Percentiles rank a stretch among this genome's conserved stretches.
Evolutionary conservation across 495 filamentous ascomycete genomes (phyloP).

Genomic region (Daldinia vernicosa): DNA sequence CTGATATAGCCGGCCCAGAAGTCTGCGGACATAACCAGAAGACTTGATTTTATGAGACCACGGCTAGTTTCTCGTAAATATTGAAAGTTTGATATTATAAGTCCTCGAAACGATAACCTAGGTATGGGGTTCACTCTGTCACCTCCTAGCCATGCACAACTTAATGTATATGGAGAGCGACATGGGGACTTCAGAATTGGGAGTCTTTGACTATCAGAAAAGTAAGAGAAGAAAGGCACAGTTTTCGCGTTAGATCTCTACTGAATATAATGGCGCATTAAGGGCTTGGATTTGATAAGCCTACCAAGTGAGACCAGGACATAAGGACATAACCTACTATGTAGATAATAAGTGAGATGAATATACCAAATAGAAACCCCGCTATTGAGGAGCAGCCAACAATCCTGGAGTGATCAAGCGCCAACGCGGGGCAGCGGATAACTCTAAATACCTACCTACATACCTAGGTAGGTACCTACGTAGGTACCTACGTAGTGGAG

Average conservation of each 20-base stretch:
- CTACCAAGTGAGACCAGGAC: not conserved
- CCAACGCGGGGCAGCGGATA: constrained; percentile 10
- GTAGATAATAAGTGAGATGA: not conserved
- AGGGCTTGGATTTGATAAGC: not conserved
- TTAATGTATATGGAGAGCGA: not conserved
- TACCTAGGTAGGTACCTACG: no score
- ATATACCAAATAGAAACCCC: not conserved
- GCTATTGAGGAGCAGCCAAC: not conserved
- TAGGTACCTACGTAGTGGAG: constrained; percentile 13
- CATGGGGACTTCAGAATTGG: not conserved
- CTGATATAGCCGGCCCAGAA: constrained; percentile 90
- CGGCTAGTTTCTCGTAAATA: not conserved
- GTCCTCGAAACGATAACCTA: not conserved
- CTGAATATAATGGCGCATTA: no score
- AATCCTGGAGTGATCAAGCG: not conserved
- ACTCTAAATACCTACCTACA: not conserved
- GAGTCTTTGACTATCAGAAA: not conserved
- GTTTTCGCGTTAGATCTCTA: not conserved
- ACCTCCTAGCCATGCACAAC: constrained; percentile 1
- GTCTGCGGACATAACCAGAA: constrained; percentile 72
- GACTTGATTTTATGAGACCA: not conserved
- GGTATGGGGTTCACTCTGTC: no score
- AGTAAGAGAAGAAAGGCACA: not conserved
- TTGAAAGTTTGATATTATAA: not conserved
- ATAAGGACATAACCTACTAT: no score